Percentiles rank a stretch among this genome's conserved stretches.
phyloP scores from a whole-genome alignment of 768 basidiomycete species.

The Calocera viscosa region DNA sequence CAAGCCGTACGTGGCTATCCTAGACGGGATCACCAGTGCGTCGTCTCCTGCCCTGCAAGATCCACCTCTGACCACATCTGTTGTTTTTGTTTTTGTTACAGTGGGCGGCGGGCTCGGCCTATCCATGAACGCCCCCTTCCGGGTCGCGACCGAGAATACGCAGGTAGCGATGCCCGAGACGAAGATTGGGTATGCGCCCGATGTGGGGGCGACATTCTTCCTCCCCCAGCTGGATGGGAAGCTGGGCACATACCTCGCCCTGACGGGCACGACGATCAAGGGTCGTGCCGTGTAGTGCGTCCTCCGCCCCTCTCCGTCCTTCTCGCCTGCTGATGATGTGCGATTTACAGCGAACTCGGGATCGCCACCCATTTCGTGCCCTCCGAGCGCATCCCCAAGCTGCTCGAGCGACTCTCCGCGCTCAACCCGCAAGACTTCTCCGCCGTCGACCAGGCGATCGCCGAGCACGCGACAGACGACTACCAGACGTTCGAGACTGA shows the following conservation, averaged over 20 bases:
- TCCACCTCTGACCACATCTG: not conserved
- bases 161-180: constrained; percentile 94
- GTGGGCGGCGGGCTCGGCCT: constrained; percentile 97
- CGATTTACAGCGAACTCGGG: constrained; percentile 58
- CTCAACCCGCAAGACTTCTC: constrained; percentile 31
- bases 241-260: constrained; percentile 82
- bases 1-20: constrained; percentile 82
- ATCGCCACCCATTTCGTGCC: constrained; percentile 90
- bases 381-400: constrained; percentile 54
- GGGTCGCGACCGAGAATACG: constrained; percentile 88
- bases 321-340: not conserved
- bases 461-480: constrained; percentile 44
- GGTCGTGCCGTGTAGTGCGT: constrained; percentile 83
- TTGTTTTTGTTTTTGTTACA: constrained; percentile 25
- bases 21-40: constrained; percentile 87
- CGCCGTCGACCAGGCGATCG: constrained; percentile 55
- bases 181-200: constrained; percentile 78
- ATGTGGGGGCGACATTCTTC: constrained; percentile 87
- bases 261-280: constrained; percentile 59
- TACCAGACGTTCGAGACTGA: not conserved
- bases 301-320: not conserved
- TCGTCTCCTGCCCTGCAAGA: constrained; percentile 22
- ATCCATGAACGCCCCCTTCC: constrained; percentile 67
- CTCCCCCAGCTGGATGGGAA: constrained; percentile 82
- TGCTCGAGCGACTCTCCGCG: constrained; percentile 53